Evolutionary conservation across 2,329 filamentous ascomycete species (phyloP).

Genomic region (Chalaropsis ovoidea): DNA sequence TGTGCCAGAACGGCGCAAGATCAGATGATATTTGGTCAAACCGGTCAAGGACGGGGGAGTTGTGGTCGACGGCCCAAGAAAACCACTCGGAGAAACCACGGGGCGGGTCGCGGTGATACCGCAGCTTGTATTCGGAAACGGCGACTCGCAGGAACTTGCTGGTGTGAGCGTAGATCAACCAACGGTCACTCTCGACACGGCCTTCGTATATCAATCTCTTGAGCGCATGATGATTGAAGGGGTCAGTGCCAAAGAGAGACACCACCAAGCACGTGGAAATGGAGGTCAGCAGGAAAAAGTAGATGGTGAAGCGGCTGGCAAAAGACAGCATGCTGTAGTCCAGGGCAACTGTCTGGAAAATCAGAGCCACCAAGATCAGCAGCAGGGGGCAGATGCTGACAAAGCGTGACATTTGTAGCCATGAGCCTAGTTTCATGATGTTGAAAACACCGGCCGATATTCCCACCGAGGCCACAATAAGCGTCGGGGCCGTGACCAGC

Average conservation of each 20-base stretch:
- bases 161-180: slow-evolving; percentile 39
- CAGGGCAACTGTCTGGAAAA: slow-evolving; percentile 17
- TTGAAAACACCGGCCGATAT: slow-evolving; percentile 24
- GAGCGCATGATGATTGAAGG: slow-evolving; percentile 37
- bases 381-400: slow-evolving; percentile 31
- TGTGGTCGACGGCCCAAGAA: slow-evolving; percentile 57
- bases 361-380: slow-evolving; percentile 26
- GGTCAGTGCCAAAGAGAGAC: slow-evolving; percentile 22
- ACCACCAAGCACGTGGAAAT: slow-evolving; percentile 33
- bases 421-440: slow-evolving; percentile 26
- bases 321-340: slow-evolving; percentile 19
- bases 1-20: slow-evolving; percentile 65
- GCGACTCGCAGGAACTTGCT: slow-evolving; percentile 42
- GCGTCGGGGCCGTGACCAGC: slow-evolving; percentile 18
- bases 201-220: slow-evolving; percentile 42
- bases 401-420: slow-evolving; percentile 26
- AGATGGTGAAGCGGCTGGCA: slow-evolving; percentile 19
- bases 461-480: slow-evolving; percentile 19
- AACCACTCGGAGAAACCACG: slow-evolving; percentile 81
- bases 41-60: slow-evolving; percentile 64
- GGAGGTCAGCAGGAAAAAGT: slow-evolving; percentile 33
- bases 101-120: slow-evolving; percentile 58
- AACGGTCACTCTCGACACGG: slow-evolving; percentile 40
- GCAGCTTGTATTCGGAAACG: slow-evolving; percentile 41
- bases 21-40: slow-evolving; percentile 70